phyloP scores from a whole-genome alignment of 2,329 filamentous ascomycete genomes.

The Arthroderma sp. region DNA sequence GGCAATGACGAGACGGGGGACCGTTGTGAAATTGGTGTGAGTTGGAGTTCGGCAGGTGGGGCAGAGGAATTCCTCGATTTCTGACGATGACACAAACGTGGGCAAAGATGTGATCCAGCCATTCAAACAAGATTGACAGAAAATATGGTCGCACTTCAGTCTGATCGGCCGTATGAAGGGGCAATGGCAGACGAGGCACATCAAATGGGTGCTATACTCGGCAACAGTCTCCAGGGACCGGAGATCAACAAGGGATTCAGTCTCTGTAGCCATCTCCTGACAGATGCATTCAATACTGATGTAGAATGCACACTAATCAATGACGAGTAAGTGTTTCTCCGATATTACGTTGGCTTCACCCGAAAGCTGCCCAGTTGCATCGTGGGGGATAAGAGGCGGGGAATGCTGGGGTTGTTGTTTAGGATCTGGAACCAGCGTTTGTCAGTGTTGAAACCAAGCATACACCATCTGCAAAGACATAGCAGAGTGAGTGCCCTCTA shows the following conservation, averaged over 20 bases:
- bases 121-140: slow-evolving; percentile 47
- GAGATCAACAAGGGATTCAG: slow-evolving; percentile 34
- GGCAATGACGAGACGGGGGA: slow-evolving; percentile 44
- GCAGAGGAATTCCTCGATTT: slow-evolving; percentile 33
- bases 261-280: too few species aligned
- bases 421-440: too few species aligned
- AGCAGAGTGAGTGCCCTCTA: too few species aligned
- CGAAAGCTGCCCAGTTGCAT: too few species aligned
- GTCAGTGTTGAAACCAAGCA: too few species aligned
- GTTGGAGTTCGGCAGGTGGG: slow-evolving; percentile 43
- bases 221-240: slow-evolving; percentile 45
- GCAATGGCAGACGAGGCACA: slow-evolving; percentile 52
- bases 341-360: too few species aligned
- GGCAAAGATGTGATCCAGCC: slow-evolving; percentile 30
- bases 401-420: background rate
- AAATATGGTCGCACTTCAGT: slow-evolving; percentile 50
- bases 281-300: too few species aligned
- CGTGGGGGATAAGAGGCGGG: background rate
- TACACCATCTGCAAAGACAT: too few species aligned
- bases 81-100: background rate
- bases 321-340: too few species aligned
- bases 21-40: slow-evolving; percentile 25
- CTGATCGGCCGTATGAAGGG: slow-evolving; percentile 47
- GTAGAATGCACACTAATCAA: too few species aligned
- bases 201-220: slow-evolving; percentile 45